These are phyloP conservation scores for Agaricales sp. DNA, from an alignment of 1,284 basidiomycete species.

Conservation along the genomic window DNA sequence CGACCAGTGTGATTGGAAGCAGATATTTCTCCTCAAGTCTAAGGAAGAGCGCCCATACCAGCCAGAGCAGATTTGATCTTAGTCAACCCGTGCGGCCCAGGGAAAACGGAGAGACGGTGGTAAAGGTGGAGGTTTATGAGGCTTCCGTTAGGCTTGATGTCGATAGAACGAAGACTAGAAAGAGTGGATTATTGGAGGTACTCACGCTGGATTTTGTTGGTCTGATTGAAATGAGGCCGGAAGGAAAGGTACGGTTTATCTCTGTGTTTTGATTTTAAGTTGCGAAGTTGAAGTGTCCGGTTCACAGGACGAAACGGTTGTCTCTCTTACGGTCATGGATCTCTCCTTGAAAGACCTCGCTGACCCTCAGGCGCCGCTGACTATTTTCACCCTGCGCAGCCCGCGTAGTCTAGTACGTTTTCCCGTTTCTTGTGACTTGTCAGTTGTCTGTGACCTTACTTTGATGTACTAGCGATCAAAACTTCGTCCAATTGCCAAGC, in stretches of 20 bases:
- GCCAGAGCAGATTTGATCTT: conserved; percentile 26
- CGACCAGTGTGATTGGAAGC: conserved; percentile 74
- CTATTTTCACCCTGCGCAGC: conserved; percentile 39
- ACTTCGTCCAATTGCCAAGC: conserved; percentile 46
- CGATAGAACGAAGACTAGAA: neutral
- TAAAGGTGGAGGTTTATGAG: conserved; percentile 35
- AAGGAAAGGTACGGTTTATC: conserved; percentile 68
- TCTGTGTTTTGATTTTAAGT: conserved; percentile 10
- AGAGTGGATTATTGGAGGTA: conserved; percentile 42
- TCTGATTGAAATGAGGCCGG: conserved; percentile 56
- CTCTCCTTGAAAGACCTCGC: conserved; percentile 28
- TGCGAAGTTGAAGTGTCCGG: conserved; percentile 2
- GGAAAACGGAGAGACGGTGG: conserved; percentile 25
- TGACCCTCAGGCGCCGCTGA: conserved; percentile 11
- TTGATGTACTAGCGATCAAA: conserved; percentile 26
- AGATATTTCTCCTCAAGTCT: conserved; percentile 60
- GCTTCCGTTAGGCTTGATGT: conserved; percentile 9
- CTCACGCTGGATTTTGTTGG: conserved; percentile 54
- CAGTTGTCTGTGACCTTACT: too few species aligned
- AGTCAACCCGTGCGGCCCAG: conserved; percentile 10
- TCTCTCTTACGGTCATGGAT: conserved; percentile 57
- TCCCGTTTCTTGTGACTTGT: too few species aligned
- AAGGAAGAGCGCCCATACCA: conserved; percentile 34
- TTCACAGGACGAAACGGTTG: conserved; percentile 57
- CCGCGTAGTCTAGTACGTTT: conserved; percentile 43